A percentile compares a stretch with the other conserved stretches of the same genome.
Evolutionary conservation across 495 filamentous ascomycete genomes (phyloP).

Genomic region (Opeltia flavorubescens): DNA sequence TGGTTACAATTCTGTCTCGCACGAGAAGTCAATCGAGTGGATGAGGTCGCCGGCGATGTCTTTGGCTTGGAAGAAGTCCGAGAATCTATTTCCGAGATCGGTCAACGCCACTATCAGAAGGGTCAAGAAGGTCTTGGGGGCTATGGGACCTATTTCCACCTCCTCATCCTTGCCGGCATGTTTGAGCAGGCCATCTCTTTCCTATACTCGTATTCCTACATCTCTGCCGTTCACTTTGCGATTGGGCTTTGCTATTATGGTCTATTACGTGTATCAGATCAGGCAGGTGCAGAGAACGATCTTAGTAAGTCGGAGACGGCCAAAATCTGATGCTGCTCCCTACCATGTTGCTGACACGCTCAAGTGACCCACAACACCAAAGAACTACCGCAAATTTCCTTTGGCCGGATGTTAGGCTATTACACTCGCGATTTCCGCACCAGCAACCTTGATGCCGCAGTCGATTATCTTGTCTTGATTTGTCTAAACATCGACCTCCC

Average conservation of each 20-base stretch:
- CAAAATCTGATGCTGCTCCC: not conserved
- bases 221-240: conserved; percentile 89
- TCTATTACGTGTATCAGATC: conserved; percentile 69
- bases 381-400: conserved; percentile 78
- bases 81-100: conserved; percentile 72
- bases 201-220: conserved; percentile 75
- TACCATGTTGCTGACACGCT: conserved; percentile 20
- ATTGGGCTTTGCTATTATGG: conserved; percentile 86
- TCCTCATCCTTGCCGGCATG: conserved; percentile 81
- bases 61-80: conserved; percentile 82
- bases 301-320: conserved; percentile 42
- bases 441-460: conserved; percentile 68
- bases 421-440: conserved; percentile 94
- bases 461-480: conserved; percentile 86
- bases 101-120: conserved; percentile 71
- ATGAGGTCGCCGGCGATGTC: conserved; percentile 74
- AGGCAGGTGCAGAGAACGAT: conserved; percentile 52
- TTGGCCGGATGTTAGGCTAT: conserved; percentile 80
- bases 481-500: conserved; percentile 82
- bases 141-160: conserved; percentile 82
- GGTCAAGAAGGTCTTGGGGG: conserved; percentile 55
- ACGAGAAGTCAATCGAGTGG: conserved; percentile 66
- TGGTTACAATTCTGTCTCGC: conserved; percentile 93
- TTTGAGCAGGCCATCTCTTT: conserved; percentile 90
- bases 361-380: conserved; percentile 57